Conservation (phyloP, 2,329 filamentous ascomycete species). For the Pseudopithomyces maydicus region DNA sequence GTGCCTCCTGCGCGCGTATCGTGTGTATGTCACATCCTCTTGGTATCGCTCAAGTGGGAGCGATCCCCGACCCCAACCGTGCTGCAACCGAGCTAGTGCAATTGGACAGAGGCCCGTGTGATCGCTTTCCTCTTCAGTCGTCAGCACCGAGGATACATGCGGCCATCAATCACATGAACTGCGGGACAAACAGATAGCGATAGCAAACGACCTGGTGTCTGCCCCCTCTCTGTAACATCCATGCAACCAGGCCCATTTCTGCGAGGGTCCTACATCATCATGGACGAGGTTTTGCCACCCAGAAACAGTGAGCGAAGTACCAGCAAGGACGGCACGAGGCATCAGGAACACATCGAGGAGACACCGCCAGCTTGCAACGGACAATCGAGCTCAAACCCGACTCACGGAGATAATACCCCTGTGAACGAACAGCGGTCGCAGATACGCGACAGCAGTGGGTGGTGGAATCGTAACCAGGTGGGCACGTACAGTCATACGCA, state of each 20-base stretch:
- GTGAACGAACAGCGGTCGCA: background rate
- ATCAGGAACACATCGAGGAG: conserved; percentile 6
- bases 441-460: conserved; percentile 2
- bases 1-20: no score
- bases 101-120: conserved; percentile 3
- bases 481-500: conserved; percentile 37
- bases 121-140: conserved; percentile 4
- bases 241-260: conserved; percentile 2
- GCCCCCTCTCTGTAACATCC: background rate
- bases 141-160: background rate
- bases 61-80: background rate
- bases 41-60: background rate
- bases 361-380: background rate
- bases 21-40: no score
- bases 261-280: conserved; percentile 21
- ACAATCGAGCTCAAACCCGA: background rate
- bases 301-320: conserved; percentile 17
- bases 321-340: conserved; percentile 16
- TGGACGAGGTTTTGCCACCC: conserved; percentile 22
- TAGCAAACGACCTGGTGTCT: background rate
- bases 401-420: conserved; percentile 9
- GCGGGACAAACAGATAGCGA: conserved; percentile 9
- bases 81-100: background rate
- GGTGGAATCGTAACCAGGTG: conserved; percentile 10
- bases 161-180: conserved; percentile 4